Percentiles rank a stretch among this genome's conserved stretches.
phyloP scores from a whole-genome alignment of 177 flowering plant species.

The Telopea speciosissima region DNA sequence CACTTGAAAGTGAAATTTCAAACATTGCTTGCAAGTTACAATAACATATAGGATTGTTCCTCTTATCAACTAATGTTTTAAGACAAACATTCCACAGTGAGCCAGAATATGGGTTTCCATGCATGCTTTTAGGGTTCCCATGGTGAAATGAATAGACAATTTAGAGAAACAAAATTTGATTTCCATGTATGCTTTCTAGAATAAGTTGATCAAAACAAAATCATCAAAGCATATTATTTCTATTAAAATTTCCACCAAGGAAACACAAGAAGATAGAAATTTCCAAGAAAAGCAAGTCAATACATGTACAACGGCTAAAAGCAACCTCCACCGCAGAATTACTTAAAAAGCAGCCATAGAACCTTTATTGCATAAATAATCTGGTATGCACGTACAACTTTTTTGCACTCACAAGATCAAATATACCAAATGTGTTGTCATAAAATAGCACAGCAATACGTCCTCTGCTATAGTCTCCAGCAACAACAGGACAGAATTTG shows the following conservation, averaged over 20 bases:
- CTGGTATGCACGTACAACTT: neutral
- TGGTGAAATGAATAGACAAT: no score
- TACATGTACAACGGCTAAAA: neutral
- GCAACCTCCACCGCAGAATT: neutral
- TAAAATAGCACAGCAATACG: slow-evolving; percentile 89
- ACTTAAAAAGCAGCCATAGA: neutral
- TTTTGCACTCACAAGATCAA: slow-evolving; percentile 76
- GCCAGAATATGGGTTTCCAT: no score
- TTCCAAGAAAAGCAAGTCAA: neutral
- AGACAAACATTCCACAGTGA: no score
- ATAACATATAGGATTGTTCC: no score
- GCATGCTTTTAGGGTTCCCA: no score
- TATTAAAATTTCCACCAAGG: neutral
- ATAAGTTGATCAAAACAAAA: no score
- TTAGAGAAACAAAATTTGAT: no score
- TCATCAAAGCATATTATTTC: neutral
- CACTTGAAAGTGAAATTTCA: no score
- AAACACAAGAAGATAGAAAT: neutral
- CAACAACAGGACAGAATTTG: slow-evolving; percentile 92
- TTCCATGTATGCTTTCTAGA: no score
- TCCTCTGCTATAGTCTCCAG: slow-evolving; percentile 91
- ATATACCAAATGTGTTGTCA: slow-evolving; percentile 89
- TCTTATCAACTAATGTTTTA: no score
- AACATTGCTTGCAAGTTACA: no score
- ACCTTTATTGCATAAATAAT: neutral